Percentiles rank a stretch among this genome's conserved stretches.
These are phyloP conservation scores for Scedosporium boydii DNA, from an alignment of 2,329 filamentous ascomycete species.

Conservation along the genomic window DNA sequence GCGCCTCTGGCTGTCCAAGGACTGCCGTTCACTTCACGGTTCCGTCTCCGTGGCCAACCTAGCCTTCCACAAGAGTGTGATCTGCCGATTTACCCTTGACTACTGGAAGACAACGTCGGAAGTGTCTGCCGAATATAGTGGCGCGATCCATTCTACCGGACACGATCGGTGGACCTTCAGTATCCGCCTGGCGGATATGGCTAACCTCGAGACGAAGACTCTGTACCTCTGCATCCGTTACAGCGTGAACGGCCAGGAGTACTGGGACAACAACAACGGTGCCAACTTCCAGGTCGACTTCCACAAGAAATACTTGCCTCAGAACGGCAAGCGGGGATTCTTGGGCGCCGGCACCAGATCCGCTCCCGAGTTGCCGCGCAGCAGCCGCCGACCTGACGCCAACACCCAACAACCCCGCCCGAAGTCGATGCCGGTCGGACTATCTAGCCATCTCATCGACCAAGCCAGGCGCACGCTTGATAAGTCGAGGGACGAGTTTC, in stretches of 20 bases:
- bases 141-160: slow-evolving; percentile 61
- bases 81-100: slow-evolving; percentile 91
- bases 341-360: slow-evolving; percentile 42
- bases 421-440: slow-evolving; percentile 45
- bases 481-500: slow-evolving; percentile 50
- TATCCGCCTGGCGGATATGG: slow-evolving; percentile 84
- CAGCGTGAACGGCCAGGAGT: slow-evolving; percentile 71
- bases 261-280: slow-evolving; percentile 87
- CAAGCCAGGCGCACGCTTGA: slow-evolving; percentile 49
- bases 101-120: slow-evolving; percentile 99
- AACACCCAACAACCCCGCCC: slow-evolving; percentile 32
- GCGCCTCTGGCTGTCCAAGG: slow-evolving; percentile 73
- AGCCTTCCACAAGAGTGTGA: slow-evolving; percentile 78
- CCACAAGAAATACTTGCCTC: slow-evolving; percentile 61
- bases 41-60: slow-evolving; percentile 79
- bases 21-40: slow-evolving; percentile 80
- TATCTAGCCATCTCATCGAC: slow-evolving; percentile 61
- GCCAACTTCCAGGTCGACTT: slow-evolving; percentile 95
- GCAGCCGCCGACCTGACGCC: slow-evolving; percentile 43
- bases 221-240: slow-evolving; percentile 90
- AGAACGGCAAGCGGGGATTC: slow-evolving; percentile 46
- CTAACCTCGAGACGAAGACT: slow-evolving; percentile 86
- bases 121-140: slow-evolving; percentile 77
- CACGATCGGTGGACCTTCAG: slow-evolving; percentile 89
- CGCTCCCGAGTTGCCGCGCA: slow-evolving; percentile 52